Base-by-base conservation (phyloP, 805 yeast species). In the Starmera dryadoides region DNA sequence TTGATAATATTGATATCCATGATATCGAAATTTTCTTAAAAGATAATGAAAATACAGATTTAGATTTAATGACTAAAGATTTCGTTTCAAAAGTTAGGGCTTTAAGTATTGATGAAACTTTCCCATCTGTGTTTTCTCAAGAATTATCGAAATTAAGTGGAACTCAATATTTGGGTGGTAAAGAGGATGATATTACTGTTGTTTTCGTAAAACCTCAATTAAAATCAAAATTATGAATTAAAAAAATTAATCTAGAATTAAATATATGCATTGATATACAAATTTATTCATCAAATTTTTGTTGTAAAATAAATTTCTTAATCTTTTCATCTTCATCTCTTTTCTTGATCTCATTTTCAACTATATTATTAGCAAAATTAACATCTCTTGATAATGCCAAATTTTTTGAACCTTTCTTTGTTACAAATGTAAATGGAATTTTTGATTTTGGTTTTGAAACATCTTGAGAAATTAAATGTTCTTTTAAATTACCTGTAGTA, bases 141-240 rank as follows among this genome's bases (percentile, higher is more conserved):
- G 86, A 81, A 53, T 66, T 84, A 40, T 69, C 81, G 10, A 68
- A 76, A 47, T 56, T 81, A 37, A 75, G 86, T 2, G 83, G 83
- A 3, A 82, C 79, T 52, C 66, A 69, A 33, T 84, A 85, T 54
- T 68, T 77, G 42, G 98, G 98, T 26, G 98, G 98, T 12, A 91
- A 91, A 63, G 94, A 88, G 34, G 98, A 91, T 62, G 98, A 91
- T 60, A 83, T 93, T 30, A 87, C 98, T 1, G 76, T 83, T 15
- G 82, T 89, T 2, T 70, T 86, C 52, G 79, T 87, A 33, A 73
- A 76, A 52, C 34, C 34, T 19, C 23, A n/a, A 19, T 12, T 32
- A 17, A 32, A 32, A 4, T 6, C 30, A 28, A 28, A 28, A 28
- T 11, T 28, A 28, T 28, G n/a, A 28, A 25, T 12, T n/a, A n/a